Conservation (phyloP, 164 flowering plant genomes). For the Nelumbo lutea region DNA sequence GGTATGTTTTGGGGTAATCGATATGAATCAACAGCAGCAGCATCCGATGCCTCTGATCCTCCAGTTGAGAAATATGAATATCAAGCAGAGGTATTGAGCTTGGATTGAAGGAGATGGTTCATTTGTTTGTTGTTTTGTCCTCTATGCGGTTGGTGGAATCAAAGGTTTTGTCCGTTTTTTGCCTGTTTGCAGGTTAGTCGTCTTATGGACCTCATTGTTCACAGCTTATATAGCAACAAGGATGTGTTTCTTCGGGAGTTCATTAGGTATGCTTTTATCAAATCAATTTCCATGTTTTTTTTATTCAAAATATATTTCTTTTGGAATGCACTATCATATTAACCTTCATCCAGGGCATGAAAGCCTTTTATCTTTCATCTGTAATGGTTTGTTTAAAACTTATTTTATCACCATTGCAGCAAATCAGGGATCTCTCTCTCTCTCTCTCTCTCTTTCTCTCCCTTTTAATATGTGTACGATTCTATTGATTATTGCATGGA, state of each 20-base stretch:
- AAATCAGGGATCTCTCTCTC: too few relatives aligned
- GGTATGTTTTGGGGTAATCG: slow-evolving; percentile 36
- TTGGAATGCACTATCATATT: background rate
- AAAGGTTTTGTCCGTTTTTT: background rate
- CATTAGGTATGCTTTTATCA: slow-evolving; percentile 44
- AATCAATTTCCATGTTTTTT: background rate
- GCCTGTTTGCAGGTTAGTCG: slow-evolving; percentile 74
- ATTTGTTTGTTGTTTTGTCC: background rate
- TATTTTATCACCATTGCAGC: too few relatives aligned
- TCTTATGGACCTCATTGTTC: slow-evolving; percentile 95
- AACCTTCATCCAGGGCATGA: background rate
- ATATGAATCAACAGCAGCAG: slow-evolving; percentile 75
- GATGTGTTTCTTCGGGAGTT: slow-evolving; percentile 95
- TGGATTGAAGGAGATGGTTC: background rate
- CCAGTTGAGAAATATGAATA: slow-evolving; percentile 83
- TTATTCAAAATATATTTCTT: background rate
- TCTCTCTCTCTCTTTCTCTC: too few relatives aligned
- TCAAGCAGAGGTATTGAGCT: slow-evolving; percentile 78
- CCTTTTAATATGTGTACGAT: too few relatives aligned
- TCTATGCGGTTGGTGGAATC: background rate
- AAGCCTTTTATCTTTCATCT: background rate
- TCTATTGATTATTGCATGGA: too few relatives aligned
- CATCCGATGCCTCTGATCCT: slow-evolving; percentile 46
- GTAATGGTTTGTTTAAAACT: too few relatives aligned
- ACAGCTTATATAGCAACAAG: slow-evolving; percentile 89